Conservation (phyloP, 257 asterid species). For the Solanum pimpinellifolium region DNA sequence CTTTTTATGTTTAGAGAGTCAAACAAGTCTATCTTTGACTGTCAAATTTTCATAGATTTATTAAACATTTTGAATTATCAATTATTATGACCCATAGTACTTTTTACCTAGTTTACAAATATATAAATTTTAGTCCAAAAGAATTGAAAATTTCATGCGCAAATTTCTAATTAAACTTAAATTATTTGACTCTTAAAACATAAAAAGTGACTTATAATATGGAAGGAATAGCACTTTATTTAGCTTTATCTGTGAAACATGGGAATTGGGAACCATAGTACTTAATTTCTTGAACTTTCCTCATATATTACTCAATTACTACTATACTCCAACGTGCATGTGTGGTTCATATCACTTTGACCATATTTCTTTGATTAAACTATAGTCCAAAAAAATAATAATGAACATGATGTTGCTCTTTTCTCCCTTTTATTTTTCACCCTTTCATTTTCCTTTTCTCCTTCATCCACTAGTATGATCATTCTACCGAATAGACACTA, state of each 20-base stretch:
- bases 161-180: too few species aligned
- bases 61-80: too few species aligned
- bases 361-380: neutral
- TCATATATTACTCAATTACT: neutral
- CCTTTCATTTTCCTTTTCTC: neutral
- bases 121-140: too few species aligned
- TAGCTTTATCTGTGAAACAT: neutral
- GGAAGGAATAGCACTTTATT: neutral
- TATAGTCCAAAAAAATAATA: neutral
- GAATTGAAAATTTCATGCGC: too few species aligned
- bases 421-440: neutral
- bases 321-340: neutral
- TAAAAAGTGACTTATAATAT: too few species aligned
- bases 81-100: too few species aligned
- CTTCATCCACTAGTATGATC: neutral
- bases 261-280: neutral
- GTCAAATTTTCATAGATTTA: too few species aligned
- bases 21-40: accelerated
- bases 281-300: neutral
- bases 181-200: too few species aligned
- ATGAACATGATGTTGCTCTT: neutral
- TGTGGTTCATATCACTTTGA: neutral
- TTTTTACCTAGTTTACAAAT: too few species aligned
- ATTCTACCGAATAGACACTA: neutral
- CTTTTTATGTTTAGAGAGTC: too few species aligned